Conservation (phyloP, 2,329 filamentous ascomycete genomes). For the Apiospora koreana region DNA sequence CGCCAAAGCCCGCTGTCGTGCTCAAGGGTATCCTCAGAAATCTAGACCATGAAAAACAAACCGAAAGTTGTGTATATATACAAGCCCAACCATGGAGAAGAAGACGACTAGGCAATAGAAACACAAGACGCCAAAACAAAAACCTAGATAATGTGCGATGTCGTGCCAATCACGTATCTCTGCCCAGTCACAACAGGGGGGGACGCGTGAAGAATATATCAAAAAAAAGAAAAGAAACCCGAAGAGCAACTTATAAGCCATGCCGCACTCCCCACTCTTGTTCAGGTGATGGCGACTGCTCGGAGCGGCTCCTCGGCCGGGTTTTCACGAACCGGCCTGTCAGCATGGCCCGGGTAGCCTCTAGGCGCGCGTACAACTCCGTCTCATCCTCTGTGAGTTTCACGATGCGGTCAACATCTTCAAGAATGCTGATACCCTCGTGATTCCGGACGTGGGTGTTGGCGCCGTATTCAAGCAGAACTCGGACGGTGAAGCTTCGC, state of each 20-base stretch:
- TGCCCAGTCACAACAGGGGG: neutral
- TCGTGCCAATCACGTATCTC: neutral
- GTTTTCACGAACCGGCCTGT: slow-evolving; percentile 35
- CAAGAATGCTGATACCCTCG: slow-evolving; percentile 45
- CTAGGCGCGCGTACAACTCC: slow-evolving; percentile 41
- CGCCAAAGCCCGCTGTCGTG: neutral
- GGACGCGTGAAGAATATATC: neutral
- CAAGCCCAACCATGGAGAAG: neutral
- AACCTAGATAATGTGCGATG: neutral
- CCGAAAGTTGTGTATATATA: neutral
- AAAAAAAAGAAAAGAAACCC: neutral
- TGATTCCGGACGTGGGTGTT: slow-evolving; percentile 49
- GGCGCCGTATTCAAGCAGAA: slow-evolving; percentile 47
- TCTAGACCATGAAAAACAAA: neutral
- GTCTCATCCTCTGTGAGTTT: slow-evolving; percentile 30
- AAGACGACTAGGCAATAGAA: neutral
- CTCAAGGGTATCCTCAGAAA: neutral
- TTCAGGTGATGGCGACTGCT: neutral
- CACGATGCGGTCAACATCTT: slow-evolving; percentile 45
- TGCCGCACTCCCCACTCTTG: neutral
- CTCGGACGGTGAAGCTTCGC: slow-evolving; percentile 51
- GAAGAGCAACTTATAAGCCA: neutral
- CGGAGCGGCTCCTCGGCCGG: neutral
- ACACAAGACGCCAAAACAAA: neutral
- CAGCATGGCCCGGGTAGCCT: slow-evolving; percentile 48